These are phyloP conservation scores for Trichosphaerium sp. DNA, from an alignment of 78 protist genomes.

Conservation along the genomic window DNA sequence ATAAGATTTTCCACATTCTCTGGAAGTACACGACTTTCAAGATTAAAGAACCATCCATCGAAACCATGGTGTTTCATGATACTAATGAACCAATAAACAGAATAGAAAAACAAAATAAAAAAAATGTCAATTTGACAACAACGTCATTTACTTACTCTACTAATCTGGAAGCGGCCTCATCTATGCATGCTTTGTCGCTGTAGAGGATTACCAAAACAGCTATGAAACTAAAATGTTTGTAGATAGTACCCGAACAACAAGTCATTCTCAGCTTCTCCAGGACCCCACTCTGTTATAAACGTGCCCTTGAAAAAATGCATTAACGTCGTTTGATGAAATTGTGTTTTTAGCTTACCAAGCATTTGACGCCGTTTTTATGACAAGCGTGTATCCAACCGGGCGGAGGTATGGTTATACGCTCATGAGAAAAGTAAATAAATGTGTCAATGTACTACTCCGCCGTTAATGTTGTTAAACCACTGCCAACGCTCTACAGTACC, in stretches of 20 bases:
- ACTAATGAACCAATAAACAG: background rate
- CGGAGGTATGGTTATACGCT: constrained; percentile 72
- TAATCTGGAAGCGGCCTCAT: background rate
- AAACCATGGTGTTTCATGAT: constrained; percentile 41
- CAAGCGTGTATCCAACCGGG: constrained; percentile 51
- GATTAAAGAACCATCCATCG: constrained; percentile 79
- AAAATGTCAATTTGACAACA: background rate
- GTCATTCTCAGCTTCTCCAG: constrained; percentile 8
- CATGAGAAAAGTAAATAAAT: constrained; percentile 72
- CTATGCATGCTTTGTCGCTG: too few relatives aligned
- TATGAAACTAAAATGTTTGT: background rate
- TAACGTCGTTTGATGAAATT: background rate
- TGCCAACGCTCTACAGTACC: background rate
- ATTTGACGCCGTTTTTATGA: constrained; percentile 43
- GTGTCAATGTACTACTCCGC: constrained; percentile 36
- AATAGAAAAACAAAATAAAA: background rate
- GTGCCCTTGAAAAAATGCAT: constrained; percentile 49
- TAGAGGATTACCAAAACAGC: too few relatives aligned
- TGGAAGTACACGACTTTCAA: constrained; percentile 28
- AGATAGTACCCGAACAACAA: background rate
- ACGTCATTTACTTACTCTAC: constrained; percentile 8
- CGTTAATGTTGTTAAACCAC: too few relatives aligned
- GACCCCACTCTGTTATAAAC: constrained; percentile 79
- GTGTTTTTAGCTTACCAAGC: background rate
- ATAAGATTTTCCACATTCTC: background rate